Evolutionary conservation across 2,329 filamentous ascomycete species (phyloP), one percentile per base, ranked within the genome.

Genomic region (Xylariaceae sp.): DNA sequence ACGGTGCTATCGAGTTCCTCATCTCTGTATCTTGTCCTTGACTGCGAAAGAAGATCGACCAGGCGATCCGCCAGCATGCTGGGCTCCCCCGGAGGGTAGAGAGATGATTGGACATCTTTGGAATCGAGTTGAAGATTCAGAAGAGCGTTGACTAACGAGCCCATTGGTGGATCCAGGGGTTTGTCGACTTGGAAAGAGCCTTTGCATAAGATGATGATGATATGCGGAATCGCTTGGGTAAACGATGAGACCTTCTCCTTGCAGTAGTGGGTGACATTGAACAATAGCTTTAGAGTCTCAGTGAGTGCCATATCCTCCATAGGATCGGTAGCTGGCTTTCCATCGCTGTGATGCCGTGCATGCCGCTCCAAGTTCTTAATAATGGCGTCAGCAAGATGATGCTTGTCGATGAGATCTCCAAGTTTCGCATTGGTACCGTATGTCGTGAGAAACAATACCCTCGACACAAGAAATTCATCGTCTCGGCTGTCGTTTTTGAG

Each of bases 231-330:
- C 2, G 88, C 85, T 18, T 82, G 76, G 1, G 84, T 84, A 70
- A 97, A 95, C 0, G 78, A 75, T 0, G 77, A 72, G 3, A 77
- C 74, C 30, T 87, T 79, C 48, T 86, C 80, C 3, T 86, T 84
- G 65, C 87, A 88, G 68, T 87, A 86, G 67, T 92, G 87, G 1
- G 88, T 89, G 56, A 96, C 80, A 73, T 97, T 97, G 79, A 95
- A 97, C 55, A 96, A 76, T 47, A 97, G 80, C 70, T 96, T 97
- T 53, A 94, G 77, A 0, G 89, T 93, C 73, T 97, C 93, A 7
- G 80, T 81, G 44, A 97, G 79, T 0, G 92, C 91, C 84, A 93
- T 85, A 60, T 88, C 85, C 64, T 88, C 85, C 81, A 92, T 89
- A 0, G 83, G 81, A 48, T 83, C 76, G 10, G 65, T 65, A 9